These are phyloP conservation scores for Pontederia crassipes DNA, from an alignment of 176 grass and related monocot genomes.

Conservation along the genomic window DNA sequence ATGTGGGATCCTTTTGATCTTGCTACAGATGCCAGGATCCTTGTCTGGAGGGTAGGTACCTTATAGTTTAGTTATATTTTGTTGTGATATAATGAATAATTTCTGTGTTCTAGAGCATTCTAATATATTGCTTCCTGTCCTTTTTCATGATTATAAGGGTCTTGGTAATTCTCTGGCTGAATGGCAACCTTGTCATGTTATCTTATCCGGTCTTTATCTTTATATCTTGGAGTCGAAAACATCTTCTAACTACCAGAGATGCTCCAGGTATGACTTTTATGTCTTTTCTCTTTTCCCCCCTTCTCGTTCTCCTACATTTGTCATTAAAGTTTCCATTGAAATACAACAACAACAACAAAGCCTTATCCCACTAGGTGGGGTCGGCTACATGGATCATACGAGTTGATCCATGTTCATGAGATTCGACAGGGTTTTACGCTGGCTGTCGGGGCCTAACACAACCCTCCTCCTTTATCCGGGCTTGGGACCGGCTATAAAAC, in stretches of 20 bases:
- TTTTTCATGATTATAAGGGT: conserved; percentile 37
- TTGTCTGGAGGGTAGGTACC: conserved; percentile 89
- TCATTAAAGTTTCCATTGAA: not conserved
- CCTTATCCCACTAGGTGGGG: no score
- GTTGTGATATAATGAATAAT: conserved; percentile 1
- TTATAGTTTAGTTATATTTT: not conserved
- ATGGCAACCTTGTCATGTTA: conserved; percentile 81
- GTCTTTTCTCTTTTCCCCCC: not conserved
- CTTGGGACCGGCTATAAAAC: no score
- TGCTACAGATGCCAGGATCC: conserved; percentile 72
- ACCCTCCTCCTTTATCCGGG: no score
- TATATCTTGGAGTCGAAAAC: conserved; percentile 86
- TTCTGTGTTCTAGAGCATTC: conserved; percentile 5
- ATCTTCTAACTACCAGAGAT: conserved; percentile 68
- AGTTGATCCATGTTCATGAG: no score
- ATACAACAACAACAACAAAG: no score
- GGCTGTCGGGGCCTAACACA: no score
- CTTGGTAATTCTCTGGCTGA: conserved; percentile 85
- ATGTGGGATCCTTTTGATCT: conserved; percentile 94
- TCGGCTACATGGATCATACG: no score
- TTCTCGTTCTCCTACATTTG: not conserved
- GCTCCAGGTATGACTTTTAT: conserved; percentile 47
- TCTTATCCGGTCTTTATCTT: conserved; percentile 87
- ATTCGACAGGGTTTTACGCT: no score
- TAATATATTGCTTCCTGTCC: not conserved